A percentile compares a stretch with the other conserved stretches of the same genome.
Evolutionary conservation across 2,329 filamentous ascomycete genomes (phyloP).

Genomic region (Sarocladiaceae sp.): DNA sequence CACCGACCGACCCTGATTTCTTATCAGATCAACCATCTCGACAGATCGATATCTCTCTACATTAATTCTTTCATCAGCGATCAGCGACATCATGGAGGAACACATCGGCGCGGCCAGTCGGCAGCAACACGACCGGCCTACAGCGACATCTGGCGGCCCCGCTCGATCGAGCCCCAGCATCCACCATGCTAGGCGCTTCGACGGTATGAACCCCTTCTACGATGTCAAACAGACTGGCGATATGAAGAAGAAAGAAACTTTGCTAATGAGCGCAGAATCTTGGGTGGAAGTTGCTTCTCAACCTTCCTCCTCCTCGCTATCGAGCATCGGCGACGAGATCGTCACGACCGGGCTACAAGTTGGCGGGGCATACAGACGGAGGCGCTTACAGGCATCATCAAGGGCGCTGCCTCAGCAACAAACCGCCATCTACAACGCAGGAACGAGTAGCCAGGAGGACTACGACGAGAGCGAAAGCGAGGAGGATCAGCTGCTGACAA

Average conservation of each 20-base stretch:
- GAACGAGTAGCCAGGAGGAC: constrained; percentile 81
- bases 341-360: constrained; percentile 84
- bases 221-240: not conserved
- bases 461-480: constrained; percentile 93
- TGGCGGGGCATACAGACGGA: constrained; percentile 61
- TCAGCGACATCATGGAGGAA: constrained; percentile 20
- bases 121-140: not conserved
- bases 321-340: constrained; percentile 81
- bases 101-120: constrained; percentile 22
- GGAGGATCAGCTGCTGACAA: constrained; percentile 64
- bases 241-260: no score
- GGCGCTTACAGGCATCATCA: constrained; percentile 36
- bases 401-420: constrained; percentile 34
- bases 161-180: constrained; percentile 25
- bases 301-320: constrained; percentile 88
- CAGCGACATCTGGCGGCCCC: constrained; percentile 13
- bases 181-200: constrained; percentile 29
- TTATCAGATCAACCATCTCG: not conserved
- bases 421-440: constrained; percentile 36
- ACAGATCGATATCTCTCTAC: not conserved
- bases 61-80: not conserved
- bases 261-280: constrained; percentile 60
- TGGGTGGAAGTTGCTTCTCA: constrained; percentile 95
- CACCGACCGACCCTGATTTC: not conserved
- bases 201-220: constrained; percentile 28